Base-by-base conservation (phyloP, 2,329 filamentous ascomycete genomes). In the Aspergillus sp. region DNA sequence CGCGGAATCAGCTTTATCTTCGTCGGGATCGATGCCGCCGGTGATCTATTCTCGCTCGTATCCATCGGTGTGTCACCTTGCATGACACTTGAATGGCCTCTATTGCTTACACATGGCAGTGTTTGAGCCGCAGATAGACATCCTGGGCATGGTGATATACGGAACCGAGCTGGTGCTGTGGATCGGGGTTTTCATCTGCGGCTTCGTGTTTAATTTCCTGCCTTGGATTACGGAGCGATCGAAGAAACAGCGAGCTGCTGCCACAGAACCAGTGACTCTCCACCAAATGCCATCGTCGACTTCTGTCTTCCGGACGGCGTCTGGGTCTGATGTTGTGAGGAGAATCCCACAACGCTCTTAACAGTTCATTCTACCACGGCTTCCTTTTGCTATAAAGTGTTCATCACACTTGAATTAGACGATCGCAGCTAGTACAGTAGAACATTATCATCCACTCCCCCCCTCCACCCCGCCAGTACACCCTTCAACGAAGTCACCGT, bases 1-100 rank as follows among this genome's bases (percentile, higher is more conserved):
- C 79, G 86, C 14, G 87, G 88, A 7, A 90, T 90, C 40, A 89
- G 86, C 1, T 90, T 90, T 70, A 75, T 89, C 2, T 91, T 91
- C 62, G 86, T 89, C 0, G 84, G 78, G 1, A 87, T 90, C 44
- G 88, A 90, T 71, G 88, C 87, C 0, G 78, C 84, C 0, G 88
- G 88, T 0, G 88, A 90, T 68, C 68, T 90, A 3, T 86, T 86
- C 54, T 90, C 86, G 0, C 74, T 90, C 0, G 68, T 87, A 3
- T 88, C 87, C 0, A 77, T 90, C 15, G 74, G 74, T 77, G 61
- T 58, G 74, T 71, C 39, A 9, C 24, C 23, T 17, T 7, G 15
- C 27, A 3, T 8, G 44, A 19, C 9, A 2, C 9, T 12, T 87
- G 3, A 21, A 21, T 21, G 3, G 21, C 21, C 21, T 4, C 23